phyloP scores from a whole-genome alignment of 768 basidiomycete genomes.

The Kwoniella sp. region DNA sequence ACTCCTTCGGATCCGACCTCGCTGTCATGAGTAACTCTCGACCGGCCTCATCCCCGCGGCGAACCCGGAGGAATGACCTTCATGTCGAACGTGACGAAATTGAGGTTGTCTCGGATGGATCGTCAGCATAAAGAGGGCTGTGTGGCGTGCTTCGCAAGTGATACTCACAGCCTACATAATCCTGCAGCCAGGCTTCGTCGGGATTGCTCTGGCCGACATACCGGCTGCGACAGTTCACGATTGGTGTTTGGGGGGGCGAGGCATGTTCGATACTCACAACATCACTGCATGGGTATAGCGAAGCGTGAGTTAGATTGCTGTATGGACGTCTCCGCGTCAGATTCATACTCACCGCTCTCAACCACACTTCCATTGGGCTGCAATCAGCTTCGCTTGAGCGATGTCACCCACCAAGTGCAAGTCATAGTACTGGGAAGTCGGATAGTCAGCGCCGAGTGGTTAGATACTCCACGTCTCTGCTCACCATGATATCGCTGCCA shows the following conservation, averaged over 20 bases:
- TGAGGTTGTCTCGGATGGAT: conserved; percentile 7
- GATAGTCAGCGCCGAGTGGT: neutral
- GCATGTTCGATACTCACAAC: conserved; percentile 6
- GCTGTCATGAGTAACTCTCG: too few relatives aligned
- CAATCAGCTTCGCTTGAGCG: neutral
- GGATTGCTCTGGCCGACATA: conserved; percentile 7
- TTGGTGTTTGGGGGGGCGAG: neutral
- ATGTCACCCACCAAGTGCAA: conserved; percentile 8
- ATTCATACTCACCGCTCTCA: conserved; percentile 4
- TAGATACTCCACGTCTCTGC: neutral
- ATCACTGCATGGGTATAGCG: conserved; percentile 2
- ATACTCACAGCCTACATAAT: conserved; percentile 14
- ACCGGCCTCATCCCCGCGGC: too few relatives aligned
- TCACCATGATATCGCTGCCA: conserved; percentile 6
- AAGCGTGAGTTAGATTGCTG: neutral
- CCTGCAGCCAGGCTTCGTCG: conserved; percentile 7
- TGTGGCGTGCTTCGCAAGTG: neutral
- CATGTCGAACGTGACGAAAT: conserved; percentile 18
- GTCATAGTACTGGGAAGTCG: conserved; percentile 2
- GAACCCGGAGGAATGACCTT: neutral
- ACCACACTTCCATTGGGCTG: conserved; percentile 11
- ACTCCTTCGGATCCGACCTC: too few relatives aligned
- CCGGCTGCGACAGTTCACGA: conserved; percentile 1
- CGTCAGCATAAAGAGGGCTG: neutral
- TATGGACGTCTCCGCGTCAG: neutral